These are phyloP conservation scores for Anthoceros angustus DNA, from an alignment of 225 moss, liverwort and hornwort species.

Conservation along the genomic window DNA sequence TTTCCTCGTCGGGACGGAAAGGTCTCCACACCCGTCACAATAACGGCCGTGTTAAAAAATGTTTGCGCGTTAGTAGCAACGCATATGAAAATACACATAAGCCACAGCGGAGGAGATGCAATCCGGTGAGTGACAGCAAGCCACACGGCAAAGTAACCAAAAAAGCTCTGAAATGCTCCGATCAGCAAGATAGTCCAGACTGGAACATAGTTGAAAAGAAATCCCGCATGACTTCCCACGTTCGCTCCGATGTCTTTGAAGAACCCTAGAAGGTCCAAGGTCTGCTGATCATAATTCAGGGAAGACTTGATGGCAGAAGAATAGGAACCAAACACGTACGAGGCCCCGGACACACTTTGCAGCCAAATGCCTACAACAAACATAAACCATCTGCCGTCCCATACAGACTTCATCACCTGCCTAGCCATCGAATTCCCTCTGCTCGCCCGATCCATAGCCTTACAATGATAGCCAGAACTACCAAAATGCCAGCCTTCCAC, in stretches of 20 bases:
- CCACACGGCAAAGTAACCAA: slow-evolving; percentile 45
- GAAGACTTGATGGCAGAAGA: slow-evolving; percentile 36
- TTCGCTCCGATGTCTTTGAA: slow-evolving; percentile 51
- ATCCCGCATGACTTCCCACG: slow-evolving; percentile 38
- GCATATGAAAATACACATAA: slow-evolving; percentile 43
- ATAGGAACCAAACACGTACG: slow-evolving; percentile 51
- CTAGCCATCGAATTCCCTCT: background rate
- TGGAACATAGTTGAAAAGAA: slow-evolving; percentile 37
- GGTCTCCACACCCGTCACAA: slow-evolving; percentile 55
- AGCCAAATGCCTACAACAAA: slow-evolving; percentile 55
- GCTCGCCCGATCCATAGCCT: too few species aligned
- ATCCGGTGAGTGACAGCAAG: slow-evolving; percentile 27
- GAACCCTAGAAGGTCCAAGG: slow-evolving; percentile 32
- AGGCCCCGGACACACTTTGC: slow-evolving; percentile 31
- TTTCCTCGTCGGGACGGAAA: slow-evolving; percentile 47
- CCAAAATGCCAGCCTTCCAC: too few species aligned
- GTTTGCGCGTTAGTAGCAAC: slow-evolving; percentile 38
- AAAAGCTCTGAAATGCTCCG: slow-evolving; percentile 23
- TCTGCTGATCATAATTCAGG: slow-evolving; percentile 37
- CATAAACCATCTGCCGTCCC: slow-evolving; percentile 45
- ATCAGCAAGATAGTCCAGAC: slow-evolving; percentile 30
- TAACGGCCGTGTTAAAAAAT: slow-evolving; percentile 45
- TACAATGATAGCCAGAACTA: too few species aligned
- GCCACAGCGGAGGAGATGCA: slow-evolving; percentile 35
- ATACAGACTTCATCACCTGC: slow-evolving; percentile 16